Conservation (phyloP, 2,329 filamentous ascomycete genomes). For the Cylindrodendrum hubeiense region DNA sequence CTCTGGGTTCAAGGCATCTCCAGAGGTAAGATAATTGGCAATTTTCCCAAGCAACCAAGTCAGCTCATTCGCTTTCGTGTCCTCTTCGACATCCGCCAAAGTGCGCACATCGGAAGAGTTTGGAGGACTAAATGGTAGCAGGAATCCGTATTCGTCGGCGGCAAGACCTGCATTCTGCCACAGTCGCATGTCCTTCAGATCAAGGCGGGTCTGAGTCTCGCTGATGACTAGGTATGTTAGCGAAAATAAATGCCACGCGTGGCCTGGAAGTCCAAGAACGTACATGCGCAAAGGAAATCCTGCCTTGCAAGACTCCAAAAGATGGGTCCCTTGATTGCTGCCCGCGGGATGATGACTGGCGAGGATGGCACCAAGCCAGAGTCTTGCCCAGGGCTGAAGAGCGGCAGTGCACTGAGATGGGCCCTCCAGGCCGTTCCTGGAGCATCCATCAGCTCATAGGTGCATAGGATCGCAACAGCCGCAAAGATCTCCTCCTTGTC, state of each 20-base stretch:
- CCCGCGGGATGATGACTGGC: conserved; percentile 31
- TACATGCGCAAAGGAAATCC: conserved; percentile 38
- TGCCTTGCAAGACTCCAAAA: conserved; percentile 41
- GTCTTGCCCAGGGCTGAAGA: conserved; percentile 62
- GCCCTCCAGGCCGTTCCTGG: conserved; percentile 73
- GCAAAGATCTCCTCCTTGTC: conserved; percentile 64
- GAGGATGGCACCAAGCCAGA: conserved; percentile 5
- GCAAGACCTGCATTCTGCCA: conserved; percentile 75
- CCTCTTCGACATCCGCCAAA: conserved; percentile 68
- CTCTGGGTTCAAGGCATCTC: conserved; percentile 58
- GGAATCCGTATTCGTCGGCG: conserved; percentile 46
- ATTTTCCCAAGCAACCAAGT: conserved; percentile 76
- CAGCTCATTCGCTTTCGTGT: conserved; percentile 72
- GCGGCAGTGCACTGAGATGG: conserved; percentile 75
- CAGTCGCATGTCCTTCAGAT: conserved; percentile 71
- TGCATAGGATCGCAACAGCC: conserved; percentile 74
- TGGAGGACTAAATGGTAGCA: conserved; percentile 50
- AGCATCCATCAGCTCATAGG: conserved; percentile 76
- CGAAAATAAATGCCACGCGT: neutral
- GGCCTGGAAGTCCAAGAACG: neutral
- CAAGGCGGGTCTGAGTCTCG: conserved; percentile 51
- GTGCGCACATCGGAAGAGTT: conserved; percentile 55
- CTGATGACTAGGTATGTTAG: conserved; percentile 29
- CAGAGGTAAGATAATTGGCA: conserved; percentile 72
- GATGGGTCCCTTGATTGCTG: conserved; percentile 38